A percentile compares a stretch with the other conserved stretches of the same genome.
Evolutionary conservation across 768 basidiomycete genomes (phyloP).

Genomic region (Wakefieldia striispora): DNA sequence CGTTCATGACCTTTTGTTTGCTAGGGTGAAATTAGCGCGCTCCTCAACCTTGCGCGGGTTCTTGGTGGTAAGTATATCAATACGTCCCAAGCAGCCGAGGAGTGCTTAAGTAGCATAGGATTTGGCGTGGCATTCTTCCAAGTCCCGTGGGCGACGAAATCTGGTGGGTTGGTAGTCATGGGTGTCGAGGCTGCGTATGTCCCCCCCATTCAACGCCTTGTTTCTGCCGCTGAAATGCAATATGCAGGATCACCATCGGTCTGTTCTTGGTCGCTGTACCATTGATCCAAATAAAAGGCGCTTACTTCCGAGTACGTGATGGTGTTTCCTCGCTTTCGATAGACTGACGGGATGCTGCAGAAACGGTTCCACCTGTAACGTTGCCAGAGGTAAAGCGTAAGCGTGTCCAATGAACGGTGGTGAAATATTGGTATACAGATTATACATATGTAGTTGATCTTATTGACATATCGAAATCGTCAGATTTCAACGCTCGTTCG

Average conservation of each 20-base stretch:
- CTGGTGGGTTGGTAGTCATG: constrained; percentile 34
- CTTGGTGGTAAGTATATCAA: constrained; percentile 25
- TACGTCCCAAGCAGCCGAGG: not conserved
- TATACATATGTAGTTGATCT: no score
- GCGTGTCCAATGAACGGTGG: no score
- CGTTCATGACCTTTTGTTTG: not conserved
- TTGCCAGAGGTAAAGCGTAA: no score
- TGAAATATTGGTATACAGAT: no score
- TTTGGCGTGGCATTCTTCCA: constrained; percentile 42
- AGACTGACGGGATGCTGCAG: constrained; percentile 5
- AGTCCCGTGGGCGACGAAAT: constrained; percentile 37
- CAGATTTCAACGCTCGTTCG: no score
- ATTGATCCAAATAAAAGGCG: constrained; percentile 34
- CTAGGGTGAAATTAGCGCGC: constrained; percentile 42
- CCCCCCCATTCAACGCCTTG: not conserved
- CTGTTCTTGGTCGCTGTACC: constrained; percentile 39
- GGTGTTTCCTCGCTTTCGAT: not conserved
- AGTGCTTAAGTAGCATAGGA: constrained; percentile 11
- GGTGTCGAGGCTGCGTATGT: constrained; percentile 41
- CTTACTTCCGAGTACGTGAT: constrained; percentile 32
- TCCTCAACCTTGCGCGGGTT: constrained; percentile 41
- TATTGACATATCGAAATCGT: no score
- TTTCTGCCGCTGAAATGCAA: not conserved
- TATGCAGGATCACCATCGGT: constrained; percentile 29
- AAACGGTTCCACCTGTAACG: constrained; percentile 20